A percentile compares a stretch with the other conserved stretches of the same genome.
phyloP scores from a whole-genome alignment of 2,329 filamentous ascomycete genomes.

The Cercospora nicotianae region DNA sequence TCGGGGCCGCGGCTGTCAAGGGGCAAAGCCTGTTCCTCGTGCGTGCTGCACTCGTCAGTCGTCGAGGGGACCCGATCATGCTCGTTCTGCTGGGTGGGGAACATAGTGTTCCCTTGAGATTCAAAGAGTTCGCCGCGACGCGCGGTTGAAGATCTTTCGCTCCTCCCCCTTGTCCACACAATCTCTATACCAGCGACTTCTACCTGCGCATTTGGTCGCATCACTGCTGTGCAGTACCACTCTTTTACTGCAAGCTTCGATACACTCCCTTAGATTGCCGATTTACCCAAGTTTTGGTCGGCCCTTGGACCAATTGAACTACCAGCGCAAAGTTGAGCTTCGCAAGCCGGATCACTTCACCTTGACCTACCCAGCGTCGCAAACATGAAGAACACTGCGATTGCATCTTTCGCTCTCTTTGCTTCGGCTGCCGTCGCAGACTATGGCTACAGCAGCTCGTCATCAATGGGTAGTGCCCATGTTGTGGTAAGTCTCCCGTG shows the following conservation, averaged over 20 bases:
- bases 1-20: conserved; percentile 20
- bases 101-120: conserved; percentile 10
- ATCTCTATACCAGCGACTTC: conserved; percentile 29
- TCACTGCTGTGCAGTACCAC: conserved; percentile 40
- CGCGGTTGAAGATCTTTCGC: conserved; percentile 18
- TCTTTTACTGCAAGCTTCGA: conserved; percentile 35
- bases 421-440: conserved; percentile 21
- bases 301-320: neutral
- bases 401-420: conserved; percentile 31
- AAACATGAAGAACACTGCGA: conserved; percentile 27
- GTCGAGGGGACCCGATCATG: conserved; percentile 14
- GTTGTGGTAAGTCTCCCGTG: conserved; percentile 23
- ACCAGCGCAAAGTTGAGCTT: neutral
- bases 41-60: conserved; percentile 20
- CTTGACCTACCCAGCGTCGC: conserved; percentile 2
- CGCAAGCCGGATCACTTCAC: no score
- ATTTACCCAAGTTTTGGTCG: conserved; percentile 26
- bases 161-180: conserved; percentile 25
- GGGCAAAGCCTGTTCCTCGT: conserved; percentile 22
- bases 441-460: conserved; percentile 15
- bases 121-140: conserved; percentile 43
- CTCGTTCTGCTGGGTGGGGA: conserved; percentile 16
- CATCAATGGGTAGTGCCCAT: conserved; percentile 32
- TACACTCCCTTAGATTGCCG: conserved; percentile 24
- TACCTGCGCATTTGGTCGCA: conserved; percentile 35